A percentile compares a stretch with the other conserved stretches of the same genome.
These are phyloP conservation scores for Primulina tabacum DNA, from an alignment of 257 asterid species.

Conservation along the genomic window DNA sequence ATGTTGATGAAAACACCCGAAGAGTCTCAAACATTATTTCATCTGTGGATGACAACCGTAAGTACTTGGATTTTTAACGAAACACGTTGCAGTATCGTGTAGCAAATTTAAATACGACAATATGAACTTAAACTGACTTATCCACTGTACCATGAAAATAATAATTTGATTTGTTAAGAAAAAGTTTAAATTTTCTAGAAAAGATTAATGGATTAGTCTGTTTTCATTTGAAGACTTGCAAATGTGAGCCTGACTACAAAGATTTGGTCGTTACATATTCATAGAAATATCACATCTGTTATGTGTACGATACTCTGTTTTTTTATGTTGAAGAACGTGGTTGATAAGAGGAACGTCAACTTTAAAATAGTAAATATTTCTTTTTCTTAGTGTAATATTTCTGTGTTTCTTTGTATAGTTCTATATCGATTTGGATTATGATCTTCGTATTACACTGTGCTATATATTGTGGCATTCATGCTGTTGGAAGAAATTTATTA, in stretches of 20 bases:
- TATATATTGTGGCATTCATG: no score
- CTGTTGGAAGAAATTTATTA: not conserved
- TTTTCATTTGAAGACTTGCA: constrained; percentile 3
- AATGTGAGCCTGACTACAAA: constrained; percentile 9
- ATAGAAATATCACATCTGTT: constrained; percentile 5
- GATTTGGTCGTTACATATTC: not conserved
- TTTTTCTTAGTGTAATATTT: no score
- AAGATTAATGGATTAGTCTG: no score
- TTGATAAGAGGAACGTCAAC: not conserved
- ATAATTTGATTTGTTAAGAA: not conserved
- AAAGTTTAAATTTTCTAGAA: not conserved
- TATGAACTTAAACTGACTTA: not conserved
- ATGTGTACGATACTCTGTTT: not conserved
- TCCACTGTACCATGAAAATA: not conserved
- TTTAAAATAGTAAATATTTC: no score
- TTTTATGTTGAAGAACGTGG: not conserved
- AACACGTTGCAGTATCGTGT: not conserved
- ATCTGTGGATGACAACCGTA: constrained; percentile 52
- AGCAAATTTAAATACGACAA: not conserved
- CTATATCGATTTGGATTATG: not conserved
- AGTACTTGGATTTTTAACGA: constrained; percentile 32
- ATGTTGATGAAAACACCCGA: constrained; percentile 43
- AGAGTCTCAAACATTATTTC: constrained; percentile 87
- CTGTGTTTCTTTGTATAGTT: not conserved
- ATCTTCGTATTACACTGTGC: no score